Conservation (phyloP, 164 flowering plant genomes). For the Annona cherimola region DNA sequence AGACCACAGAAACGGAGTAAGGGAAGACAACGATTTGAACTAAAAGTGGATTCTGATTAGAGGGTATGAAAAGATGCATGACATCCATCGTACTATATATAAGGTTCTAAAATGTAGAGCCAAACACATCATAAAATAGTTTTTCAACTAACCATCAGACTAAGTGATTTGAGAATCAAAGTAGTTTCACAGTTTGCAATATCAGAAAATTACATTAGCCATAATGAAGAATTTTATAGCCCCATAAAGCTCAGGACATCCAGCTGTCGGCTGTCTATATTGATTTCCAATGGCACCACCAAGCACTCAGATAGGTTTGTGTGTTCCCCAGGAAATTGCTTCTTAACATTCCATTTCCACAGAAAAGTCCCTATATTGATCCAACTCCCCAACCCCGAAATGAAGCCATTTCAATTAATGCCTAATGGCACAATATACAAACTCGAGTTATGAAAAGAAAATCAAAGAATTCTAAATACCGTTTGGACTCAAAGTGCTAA, state of each 20-base stretch:
- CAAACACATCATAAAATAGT: too few relatives aligned
- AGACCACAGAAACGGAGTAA: not conserved
- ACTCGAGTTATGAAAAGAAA: not conserved
- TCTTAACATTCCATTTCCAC: not conserved
- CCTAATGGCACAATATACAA: not conserved
- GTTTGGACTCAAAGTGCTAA: too few relatives aligned
- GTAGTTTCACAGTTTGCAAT: too few relatives aligned
- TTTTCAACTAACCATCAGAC: too few relatives aligned
- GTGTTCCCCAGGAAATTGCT: not conserved
- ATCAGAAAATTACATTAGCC: too few relatives aligned
- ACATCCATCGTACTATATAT: too few relatives aligned
- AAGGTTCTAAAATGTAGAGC: too few relatives aligned
- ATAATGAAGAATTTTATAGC: not conserved
- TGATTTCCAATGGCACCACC: not conserved
- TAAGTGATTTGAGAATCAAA: not conserved
- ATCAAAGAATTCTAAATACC: too few relatives aligned
- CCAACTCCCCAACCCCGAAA: not conserved
- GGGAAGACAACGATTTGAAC: not conserved
- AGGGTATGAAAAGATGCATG: not conserved
- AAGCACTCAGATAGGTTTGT: not conserved
- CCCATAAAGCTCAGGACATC: not conserved
- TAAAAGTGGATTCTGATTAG: not conserved
- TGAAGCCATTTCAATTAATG: not conserved
- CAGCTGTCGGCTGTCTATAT: not conserved
- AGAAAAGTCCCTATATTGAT: not conserved